Evolutionary conservation across 345 rosid species (phyloP), one percentile per base, ranked within the genome.

Genomic region (Turnera subulata): DNA sequence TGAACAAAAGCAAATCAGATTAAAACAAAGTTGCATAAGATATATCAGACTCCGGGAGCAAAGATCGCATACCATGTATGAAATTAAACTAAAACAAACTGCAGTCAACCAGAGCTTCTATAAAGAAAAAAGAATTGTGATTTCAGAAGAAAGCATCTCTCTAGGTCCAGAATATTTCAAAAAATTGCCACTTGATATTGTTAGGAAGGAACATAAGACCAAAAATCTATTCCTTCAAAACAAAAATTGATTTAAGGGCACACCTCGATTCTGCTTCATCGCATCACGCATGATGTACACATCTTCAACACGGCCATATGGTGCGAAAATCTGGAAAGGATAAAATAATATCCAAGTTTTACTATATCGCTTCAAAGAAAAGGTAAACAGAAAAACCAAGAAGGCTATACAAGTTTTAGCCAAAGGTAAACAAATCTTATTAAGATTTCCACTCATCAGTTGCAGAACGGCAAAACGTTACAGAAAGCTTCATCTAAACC

Each of bases 281-380:
- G 87, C 97, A 76, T 93, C 97, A 46, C 97, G 99, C 99, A 93
- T 93, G 66, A 93, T 92, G 74, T 93, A 93, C 49, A 93, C 99
- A 80, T 93, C 99, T 78, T 93, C 99, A 65, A 93, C 89, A 18
- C 73, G 84, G 38, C 99, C 99, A 77, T 81, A 90, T 49, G 77
- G 83, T 51, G 80, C 61, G 73, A 93, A 93, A 11, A 93, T 72
- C 99, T 93, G 84, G 21, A 60, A 50, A 69, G 57, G 51, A 42
- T 64, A 29, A 29, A 29, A 29, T 29, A 29, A 3, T 4, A 29
- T 29, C 8, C 35, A 29, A 8, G 35, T 29, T 29, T 29, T 8
- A 29, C 5, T 29, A 29, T 8, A 29, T 8, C 8, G 35, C 35
- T 3, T 29, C n/a, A n/a, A n/a, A n/a, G n/a, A n/a, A 29, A 29